phyloP scores from a whole-genome alignment of 768 basidiomycete genomes.

The Lactarius hengduanensis region DNA sequence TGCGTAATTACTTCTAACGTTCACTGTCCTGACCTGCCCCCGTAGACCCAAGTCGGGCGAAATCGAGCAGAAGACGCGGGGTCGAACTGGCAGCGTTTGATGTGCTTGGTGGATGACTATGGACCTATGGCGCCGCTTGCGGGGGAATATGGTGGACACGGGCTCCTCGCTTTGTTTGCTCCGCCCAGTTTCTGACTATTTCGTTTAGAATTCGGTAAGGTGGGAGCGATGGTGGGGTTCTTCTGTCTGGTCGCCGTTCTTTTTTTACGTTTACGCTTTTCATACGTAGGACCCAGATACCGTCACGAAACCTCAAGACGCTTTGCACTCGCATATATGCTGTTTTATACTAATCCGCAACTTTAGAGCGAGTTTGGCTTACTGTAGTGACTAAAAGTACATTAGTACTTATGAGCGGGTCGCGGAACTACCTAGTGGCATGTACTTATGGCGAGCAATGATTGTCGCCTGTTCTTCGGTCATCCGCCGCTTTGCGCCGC shows the following conservation, averaged over 20 bases:
- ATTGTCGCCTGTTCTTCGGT: not conserved
- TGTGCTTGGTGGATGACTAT: not conserved
- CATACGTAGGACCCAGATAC: too few species aligned
- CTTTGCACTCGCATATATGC: too few species aligned
- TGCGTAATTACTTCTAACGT: not conserved
- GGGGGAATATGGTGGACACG: not conserved
- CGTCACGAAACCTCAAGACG: too few species aligned
- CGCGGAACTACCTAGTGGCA: too few species aligned
- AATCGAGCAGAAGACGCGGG: not conserved
- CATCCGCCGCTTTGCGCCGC: constrained; percentile 41
- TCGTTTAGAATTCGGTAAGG: constrained; percentile 1
- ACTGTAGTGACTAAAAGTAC: too few species aligned
- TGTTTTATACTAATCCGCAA: too few species aligned
- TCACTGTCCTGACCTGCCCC: not conserved
- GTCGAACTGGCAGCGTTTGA: not conserved
- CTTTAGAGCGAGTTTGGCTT: too few species aligned
- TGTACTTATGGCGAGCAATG: not conserved
- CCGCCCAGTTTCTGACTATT: not conserved
- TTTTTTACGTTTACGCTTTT: too few species aligned
- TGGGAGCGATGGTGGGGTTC: not conserved
- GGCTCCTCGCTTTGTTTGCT: not conserved
- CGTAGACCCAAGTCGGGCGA: not conserved
- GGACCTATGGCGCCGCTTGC: constrained; percentile 1
- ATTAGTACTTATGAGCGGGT: too few species aligned
- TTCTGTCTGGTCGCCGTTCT: not conserved